A percentile compares a stretch with the other conserved stretches of the same genome.
These are phyloP conservation scores for Solanum gracilifrons DNA, from an alignment of 257 asterid genomes.

Conservation along the genomic window DNA sequence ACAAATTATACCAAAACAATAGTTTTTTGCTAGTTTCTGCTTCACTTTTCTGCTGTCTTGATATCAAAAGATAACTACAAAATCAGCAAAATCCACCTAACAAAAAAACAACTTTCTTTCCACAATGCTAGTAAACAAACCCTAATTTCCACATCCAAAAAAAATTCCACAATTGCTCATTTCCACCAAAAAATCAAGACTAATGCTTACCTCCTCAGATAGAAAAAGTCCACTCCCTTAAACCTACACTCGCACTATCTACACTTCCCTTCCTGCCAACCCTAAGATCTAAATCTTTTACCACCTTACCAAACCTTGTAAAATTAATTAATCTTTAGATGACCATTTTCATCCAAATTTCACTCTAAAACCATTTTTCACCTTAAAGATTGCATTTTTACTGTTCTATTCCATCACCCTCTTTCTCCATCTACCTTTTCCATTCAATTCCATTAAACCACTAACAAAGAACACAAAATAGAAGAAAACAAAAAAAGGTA, in stretches of 20 bases:
- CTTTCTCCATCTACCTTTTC: neutral
- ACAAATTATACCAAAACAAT: neutral
- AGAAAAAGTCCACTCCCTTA: neutral
- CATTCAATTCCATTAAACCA: neutral
- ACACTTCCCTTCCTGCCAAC: neutral
- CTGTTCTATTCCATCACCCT: neutral
- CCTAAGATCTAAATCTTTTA: neutral
- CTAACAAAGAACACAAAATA: conserved; percentile 5
- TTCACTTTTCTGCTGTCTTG: neutral
- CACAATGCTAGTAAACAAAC: neutral
- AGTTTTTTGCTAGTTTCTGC: neutral
- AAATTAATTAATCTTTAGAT: neutral
- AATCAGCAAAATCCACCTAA: neutral
- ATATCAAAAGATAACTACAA: neutral
- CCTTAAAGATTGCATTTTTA: neutral
- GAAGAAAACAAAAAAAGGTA: neutral
- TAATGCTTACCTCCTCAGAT: neutral
- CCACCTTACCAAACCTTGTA: neutral
- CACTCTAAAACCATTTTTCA: neutral
- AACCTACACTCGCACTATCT: neutral
- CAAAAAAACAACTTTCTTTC: neutral
- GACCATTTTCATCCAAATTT: neutral
- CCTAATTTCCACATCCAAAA: neutral
- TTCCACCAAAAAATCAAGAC: neutral
- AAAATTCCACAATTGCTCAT: neutral